Evolutionary conservation across 106 monocot genomes (phyloP).

Genomic region (Triglochin maritima): DNA sequence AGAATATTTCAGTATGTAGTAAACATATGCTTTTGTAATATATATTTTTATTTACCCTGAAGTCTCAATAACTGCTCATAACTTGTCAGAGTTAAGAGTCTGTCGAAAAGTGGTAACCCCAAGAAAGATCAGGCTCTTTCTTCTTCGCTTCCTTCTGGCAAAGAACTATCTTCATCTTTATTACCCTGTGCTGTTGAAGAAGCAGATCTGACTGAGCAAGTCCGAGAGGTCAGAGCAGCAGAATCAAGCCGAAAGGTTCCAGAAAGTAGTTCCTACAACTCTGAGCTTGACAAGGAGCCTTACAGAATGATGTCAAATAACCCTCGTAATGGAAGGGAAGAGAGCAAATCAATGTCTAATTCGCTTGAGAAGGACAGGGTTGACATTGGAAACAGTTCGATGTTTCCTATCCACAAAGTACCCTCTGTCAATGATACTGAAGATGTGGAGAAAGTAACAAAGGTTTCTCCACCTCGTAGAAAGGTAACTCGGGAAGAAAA

Average conservation of each 20-base stretch:
- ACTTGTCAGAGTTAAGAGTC: slow-evolving; percentile 64
- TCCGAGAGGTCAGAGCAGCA: slow-evolving; percentile 30
- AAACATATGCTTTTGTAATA: not conserved
- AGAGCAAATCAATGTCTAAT: slow-evolving; percentile 22
- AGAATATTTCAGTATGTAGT: not conserved
- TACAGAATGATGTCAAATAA: slow-evolving; percentile 25
- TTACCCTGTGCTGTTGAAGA: slow-evolving; percentile 26
- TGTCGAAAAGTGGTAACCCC: slow-evolving; percentile 76
- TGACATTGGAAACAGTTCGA: slow-evolving; percentile 18
- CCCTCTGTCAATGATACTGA: slow-evolving; percentile 24
- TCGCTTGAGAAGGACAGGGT: slow-evolving; percentile 24
- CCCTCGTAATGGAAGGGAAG: slow-evolving; percentile 35
- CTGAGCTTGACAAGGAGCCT: slow-evolving; percentile 29
- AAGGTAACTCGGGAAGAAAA: slow-evolving; percentile 58
- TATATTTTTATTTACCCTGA: not conserved
- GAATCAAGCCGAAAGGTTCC: slow-evolving; percentile 21
- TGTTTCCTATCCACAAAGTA: slow-evolving; percentile 14
- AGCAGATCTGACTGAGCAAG: slow-evolving; percentile 25
- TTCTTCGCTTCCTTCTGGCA: slow-evolving; percentile 21
- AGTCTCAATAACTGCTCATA: no score
- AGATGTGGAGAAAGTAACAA: slow-evolving; percentile 66
- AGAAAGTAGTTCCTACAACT: slow-evolving; percentile 26
- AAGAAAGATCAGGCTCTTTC: slow-evolving; percentile 56
- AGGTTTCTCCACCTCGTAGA: slow-evolving; percentile 70
- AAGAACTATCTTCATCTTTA: slow-evolving; percentile 39